Base-by-base conservation (phyloP, 257 asterid genomes). In the Scutellaria galericulata region DNA sequence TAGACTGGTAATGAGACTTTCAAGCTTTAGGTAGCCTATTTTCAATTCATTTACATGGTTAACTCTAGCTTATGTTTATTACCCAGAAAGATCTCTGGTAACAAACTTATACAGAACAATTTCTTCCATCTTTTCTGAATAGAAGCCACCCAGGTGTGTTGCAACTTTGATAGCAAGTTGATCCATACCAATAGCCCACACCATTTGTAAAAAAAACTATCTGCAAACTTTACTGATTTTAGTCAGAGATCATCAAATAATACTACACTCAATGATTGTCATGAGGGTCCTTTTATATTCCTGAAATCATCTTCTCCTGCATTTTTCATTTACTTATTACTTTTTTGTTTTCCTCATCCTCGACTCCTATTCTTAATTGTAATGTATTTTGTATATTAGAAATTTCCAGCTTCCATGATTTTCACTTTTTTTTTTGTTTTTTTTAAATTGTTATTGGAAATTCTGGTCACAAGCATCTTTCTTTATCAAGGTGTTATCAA, bases 211-310 rank as follows among this genome's bases (percentile, higher is more conserved):
- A 46, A n/a, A 18, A 14, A 24, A 48, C 20, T 66, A n/a, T 6
- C 27, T 47, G 71, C 71, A n/a, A 66, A 65, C 46, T 65, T 47
- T 40, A 13, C 14, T 40, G 48, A 22, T 53, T 41, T 24, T 66
- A 59, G 41, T 8, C 48, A 59, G 50, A 46, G 22, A 46, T 64
- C 37, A 13, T 44, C 3, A 24, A 6, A 31, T 31, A 31, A 31
- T 31, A 31, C 37, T 48, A 52, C 5, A 51, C 37, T 10, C 9
- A 14, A n/a, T 7, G 15, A 35, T 39, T 27, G 11, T 59, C 55
- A 40, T 56, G 66, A 55, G 20, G 10, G 14, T 70, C 53, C 52
- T 8, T 14, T 6, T 53, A 24, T 7, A 46, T 41, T 66, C 5
- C 20, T 35, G 10, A 15, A 8, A 20, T 12, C 20, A 18, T 42